Base-by-base conservation (phyloP, 257 asterid species). In the Primulina tabacum region DNA sequence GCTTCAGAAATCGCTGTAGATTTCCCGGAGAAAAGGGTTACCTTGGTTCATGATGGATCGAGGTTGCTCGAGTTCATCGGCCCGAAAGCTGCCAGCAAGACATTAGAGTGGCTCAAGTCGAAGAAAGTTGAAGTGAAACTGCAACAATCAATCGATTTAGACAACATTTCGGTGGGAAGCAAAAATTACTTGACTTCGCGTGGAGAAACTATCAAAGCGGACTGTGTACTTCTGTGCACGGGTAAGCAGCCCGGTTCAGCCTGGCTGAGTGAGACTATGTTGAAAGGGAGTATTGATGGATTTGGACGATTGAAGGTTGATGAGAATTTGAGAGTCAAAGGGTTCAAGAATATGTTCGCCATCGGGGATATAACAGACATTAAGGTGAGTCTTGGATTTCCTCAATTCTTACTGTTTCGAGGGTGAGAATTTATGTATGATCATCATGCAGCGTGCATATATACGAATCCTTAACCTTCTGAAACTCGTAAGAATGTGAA, bases 1-100 rank as follows among this genome's bases (percentile, higher is more conserved):
- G 95, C 96, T 8, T 94, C 86, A n/a, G 97, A 92, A 70, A 86
- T 92, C 2, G 90, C 91, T 6, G 88, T 88, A 1, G 96, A 88
- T 77, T 90, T 84, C 65, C 86, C 89, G 0, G 81, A 81, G 1
- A 92, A 86, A 75, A 82, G 69, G 69, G 87, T 90, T 5, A 82
- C 77, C 30, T 76, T 92, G 6, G 89, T 90, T 61, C 98, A 92
- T 20, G 69, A 84, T 1, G 97, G 98, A 14, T 71, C 86, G 3
- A 77, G 96, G 72, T 64, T 92, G 73, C 78, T 92, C n/a, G 97
- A 92, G 64, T 90, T 90, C 76, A 85, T 92, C 5, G 98, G 97
- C 33, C 91, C 89, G 2, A 89, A 88, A 76, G 94, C 92, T 0
- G 87, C 90, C 0, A 74, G 68, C 26, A 92, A 88, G 82, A 76